These are phyloP conservation scores for Cytidiella melzeri DNA, from an alignment of 768 basidiomycete species.

Conservation along the genomic window DNA sequence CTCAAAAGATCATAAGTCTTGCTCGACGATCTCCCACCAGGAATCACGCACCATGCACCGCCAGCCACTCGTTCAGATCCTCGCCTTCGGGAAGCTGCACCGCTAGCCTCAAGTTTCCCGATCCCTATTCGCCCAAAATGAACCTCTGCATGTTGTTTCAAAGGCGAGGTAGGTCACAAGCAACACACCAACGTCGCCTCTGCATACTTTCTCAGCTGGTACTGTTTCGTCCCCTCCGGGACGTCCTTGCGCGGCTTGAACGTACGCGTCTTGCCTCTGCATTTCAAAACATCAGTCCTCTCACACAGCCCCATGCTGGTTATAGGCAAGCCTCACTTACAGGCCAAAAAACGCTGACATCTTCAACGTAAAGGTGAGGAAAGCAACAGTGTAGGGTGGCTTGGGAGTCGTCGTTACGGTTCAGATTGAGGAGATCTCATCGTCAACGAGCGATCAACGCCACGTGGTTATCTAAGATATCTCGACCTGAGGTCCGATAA, in stretches of 20 bases:
- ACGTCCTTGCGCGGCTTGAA: conserved; percentile 96
- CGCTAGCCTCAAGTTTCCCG: conserved; percentile 88
- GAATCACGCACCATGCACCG: conserved; percentile 75
- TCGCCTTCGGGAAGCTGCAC: conserved; percentile 96
- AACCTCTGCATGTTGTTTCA: background rate
- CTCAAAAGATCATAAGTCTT: too few species aligned
- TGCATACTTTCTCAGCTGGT: conserved; percentile 95
- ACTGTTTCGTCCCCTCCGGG: conserved; percentile 95
- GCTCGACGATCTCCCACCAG: too few species aligned
- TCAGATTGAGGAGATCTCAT: background rate
- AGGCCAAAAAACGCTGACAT: conserved; percentile 16
- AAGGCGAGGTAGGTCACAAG: background rate
- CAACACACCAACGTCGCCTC: conserved; percentile 83
- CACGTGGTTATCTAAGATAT: conserved; percentile 8
- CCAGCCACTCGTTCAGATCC: conserved; percentile 98
- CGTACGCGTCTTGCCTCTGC: conserved; percentile 84
- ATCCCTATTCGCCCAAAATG: conserved; percentile 51
- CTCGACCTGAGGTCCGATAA: too few species aligned
- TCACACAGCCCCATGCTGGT: background rate
- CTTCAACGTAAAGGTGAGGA: background rate
- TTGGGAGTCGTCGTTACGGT: background rate
- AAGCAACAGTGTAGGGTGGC: background rate
- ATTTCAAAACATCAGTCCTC: background rate
- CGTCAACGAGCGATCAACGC: background rate
- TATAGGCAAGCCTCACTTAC: conserved; percentile 1